Evolutionary conservation across 139 green algal species (phyloP).

Genomic region (Tetradesmus obliquus): DNA sequence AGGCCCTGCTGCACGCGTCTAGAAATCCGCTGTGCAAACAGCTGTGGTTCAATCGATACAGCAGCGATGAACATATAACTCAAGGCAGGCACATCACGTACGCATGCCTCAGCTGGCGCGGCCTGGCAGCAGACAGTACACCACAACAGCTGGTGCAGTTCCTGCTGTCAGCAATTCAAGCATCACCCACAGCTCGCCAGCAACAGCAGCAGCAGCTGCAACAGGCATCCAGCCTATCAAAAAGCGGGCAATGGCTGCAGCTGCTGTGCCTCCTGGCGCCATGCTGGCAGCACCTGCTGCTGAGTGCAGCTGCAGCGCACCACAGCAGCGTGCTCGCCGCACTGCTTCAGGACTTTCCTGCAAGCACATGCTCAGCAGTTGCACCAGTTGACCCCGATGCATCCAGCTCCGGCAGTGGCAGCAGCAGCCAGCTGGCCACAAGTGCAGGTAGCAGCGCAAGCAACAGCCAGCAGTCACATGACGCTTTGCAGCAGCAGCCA

Average conservation of each 20-base stretch:
- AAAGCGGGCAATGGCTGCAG: background rate
- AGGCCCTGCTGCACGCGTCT: background rate
- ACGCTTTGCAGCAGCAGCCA: background rate
- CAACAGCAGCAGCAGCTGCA: background rate
- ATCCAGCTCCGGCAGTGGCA: background rate
- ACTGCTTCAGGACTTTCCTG: background rate
- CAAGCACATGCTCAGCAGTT: background rate
- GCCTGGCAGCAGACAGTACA: background rate
- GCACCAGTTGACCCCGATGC: background rate
- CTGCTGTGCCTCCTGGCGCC: slow-evolving; percentile 15
- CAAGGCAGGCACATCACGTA: background rate
- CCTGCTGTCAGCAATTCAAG: background rate
- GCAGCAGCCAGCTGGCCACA: background rate
- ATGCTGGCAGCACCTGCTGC: background rate
- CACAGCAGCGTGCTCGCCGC: background rate
- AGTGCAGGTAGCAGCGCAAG: background rate
- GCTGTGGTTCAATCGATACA: slow-evolving; percentile 22
- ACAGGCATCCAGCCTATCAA: background rate
- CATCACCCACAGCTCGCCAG: background rate
- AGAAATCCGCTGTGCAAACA: background rate
- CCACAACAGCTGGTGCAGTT: slow-evolving; percentile 5
- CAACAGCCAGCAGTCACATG: background rate
- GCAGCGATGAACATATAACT: background rate
- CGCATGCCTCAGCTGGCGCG: background rate
- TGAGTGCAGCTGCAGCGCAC: slow-evolving; percentile 1